A percentile compares a stretch with the other conserved stretches of the same genome.
These are phyloP conservation scores for Populus hybrid DNA, from an alignment of 441 rosid species.

Conservation along the genomic window DNA sequence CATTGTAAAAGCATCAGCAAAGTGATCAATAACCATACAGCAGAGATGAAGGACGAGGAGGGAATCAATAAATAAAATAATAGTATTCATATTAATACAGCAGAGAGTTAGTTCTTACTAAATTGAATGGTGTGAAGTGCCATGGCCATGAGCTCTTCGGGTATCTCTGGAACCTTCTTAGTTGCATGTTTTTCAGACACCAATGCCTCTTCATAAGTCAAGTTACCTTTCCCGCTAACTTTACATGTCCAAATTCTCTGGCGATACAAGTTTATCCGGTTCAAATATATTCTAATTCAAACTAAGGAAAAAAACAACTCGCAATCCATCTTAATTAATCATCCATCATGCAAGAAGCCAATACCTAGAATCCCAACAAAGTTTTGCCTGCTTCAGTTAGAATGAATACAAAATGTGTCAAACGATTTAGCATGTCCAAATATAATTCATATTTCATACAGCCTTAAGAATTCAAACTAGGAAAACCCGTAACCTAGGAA, in stretches of 20 bases:
- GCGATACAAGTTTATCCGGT: conserved; percentile 72
- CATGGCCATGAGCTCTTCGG: conserved; percentile 66
- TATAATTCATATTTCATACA: no score
- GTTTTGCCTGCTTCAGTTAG: neutral
- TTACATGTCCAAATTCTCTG: conserved; percentile 89
- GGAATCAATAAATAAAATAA: neutral
- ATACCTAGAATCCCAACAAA: neutral
- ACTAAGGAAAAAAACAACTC: conserved; percentile 40
- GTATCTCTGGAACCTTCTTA: conserved; percentile 76
- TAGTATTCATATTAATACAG: neutral
- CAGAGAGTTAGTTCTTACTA: conserved; percentile 47
- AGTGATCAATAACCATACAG: neutral
- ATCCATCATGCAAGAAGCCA: neutral
- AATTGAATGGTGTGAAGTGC: conserved; percentile 72
- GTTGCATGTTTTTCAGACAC: conserved; percentile 70
- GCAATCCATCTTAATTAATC: neutral
- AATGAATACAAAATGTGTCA: neutral
- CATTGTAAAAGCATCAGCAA: neutral
- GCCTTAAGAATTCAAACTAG: no score
- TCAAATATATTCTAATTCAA: conserved; percentile 65
- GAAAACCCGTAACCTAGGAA: neutral
- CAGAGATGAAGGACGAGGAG: neutral
- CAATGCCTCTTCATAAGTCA: conserved; percentile 96
- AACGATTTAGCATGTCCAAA: neutral
- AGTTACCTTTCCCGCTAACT: conserved; percentile 75